A percentile compares a stretch with the other conserved stretches of the same genome.
phyloP scores from a whole-genome alignment of 2,329 filamentous ascomycete species.

The Aciculosporium take region DNA sequence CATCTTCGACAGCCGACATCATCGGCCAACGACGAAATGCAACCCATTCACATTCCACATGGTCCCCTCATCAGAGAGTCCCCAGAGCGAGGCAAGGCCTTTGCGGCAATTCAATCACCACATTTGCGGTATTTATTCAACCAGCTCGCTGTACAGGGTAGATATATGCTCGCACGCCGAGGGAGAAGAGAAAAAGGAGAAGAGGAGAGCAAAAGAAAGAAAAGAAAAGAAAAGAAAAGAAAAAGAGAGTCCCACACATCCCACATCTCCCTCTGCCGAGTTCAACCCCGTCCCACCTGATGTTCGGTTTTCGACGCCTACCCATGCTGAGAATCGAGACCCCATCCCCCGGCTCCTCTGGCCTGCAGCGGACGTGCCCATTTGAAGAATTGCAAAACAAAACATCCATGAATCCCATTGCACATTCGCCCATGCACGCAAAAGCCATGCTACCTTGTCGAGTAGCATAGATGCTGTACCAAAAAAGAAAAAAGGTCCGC shows the following conservation, averaged over 20 bases:
- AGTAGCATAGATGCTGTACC: not conserved
- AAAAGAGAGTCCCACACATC: not conserved
- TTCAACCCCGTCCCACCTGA: not conserved
- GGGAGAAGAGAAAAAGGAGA: not conserved
- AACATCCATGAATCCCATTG: not conserved
- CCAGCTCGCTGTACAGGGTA: too few relatives aligned
- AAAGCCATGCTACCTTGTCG: not conserved
- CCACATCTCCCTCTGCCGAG: not conserved
- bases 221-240: constrained; percentile 2
- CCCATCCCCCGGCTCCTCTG: constrained; percentile 2
- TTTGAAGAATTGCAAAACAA: not conserved
- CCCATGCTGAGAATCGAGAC: constrained; percentile 4
- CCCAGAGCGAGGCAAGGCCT: too few relatives aligned
- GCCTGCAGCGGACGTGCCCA: constrained; percentile 3
- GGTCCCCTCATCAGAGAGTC: too few relatives aligned
- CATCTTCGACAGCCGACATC: too few relatives aligned
- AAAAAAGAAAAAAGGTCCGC: not conserved
- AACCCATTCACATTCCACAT: too few relatives aligned
- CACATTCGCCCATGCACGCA: constrained; percentile 2
- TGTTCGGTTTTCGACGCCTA: not conserved
- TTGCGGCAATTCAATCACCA: too few relatives aligned
- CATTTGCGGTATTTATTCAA: too few relatives aligned
- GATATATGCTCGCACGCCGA: too few relatives aligned
- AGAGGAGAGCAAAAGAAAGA: constrained; percentile 7
- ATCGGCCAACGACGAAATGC: too few relatives aligned